phyloP scores from a whole-genome alignment of 768 basidiomycete genomes.

The Boletus barrowsii region DNA sequence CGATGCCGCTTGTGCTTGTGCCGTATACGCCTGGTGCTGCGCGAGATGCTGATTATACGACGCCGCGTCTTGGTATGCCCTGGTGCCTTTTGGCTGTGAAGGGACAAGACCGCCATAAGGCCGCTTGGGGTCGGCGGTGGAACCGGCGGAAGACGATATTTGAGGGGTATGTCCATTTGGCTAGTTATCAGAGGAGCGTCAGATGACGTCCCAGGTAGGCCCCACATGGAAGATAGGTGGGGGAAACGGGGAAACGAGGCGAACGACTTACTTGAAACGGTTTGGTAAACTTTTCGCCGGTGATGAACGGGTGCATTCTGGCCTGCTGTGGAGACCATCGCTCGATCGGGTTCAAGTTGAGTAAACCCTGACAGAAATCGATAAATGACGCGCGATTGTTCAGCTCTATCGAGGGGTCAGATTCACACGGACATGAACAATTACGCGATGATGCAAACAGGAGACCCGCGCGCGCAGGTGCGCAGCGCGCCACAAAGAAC shows the following conservation, averaged over 20 bases:
- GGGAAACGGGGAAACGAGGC: background rate
- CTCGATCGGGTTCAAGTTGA: slow-evolving; percentile 92
- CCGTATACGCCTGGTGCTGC: slow-evolving; percentile 91
- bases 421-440: slow-evolving; percentile 8
- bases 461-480: background rate
- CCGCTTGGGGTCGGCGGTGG: slow-evolving; percentile 66
- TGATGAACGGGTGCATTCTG: slow-evolving; percentile 93
- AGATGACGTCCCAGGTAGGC: slow-evolving; percentile 2
- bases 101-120: slow-evolving; percentile 93
- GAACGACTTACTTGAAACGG: slow-evolving; percentile 66
- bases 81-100: slow-evolving; percentile 79
- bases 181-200: slow-evolving; percentile 29
- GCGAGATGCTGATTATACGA: slow-evolving; percentile 92
- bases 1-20: slow-evolving; percentile 73
- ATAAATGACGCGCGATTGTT: slow-evolving; percentile 93
- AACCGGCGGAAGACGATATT: slow-evolving; percentile 29
- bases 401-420: slow-evolving; percentile 59
- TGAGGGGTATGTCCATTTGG: slow-evolving; percentile 46
- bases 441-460: slow-evolving; percentile 5
- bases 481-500: background rate
- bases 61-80: slow-evolving; percentile 89
- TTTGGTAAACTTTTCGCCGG: slow-evolving; percentile 91
- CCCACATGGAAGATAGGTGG: too few relatives aligned
- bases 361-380: slow-evolving; percentile 93
- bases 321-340: slow-evolving; percentile 99